phyloP scores from a whole-genome alignment of 495 filamentous ascomycete species.

The Neurospora tetraspora region DNA sequence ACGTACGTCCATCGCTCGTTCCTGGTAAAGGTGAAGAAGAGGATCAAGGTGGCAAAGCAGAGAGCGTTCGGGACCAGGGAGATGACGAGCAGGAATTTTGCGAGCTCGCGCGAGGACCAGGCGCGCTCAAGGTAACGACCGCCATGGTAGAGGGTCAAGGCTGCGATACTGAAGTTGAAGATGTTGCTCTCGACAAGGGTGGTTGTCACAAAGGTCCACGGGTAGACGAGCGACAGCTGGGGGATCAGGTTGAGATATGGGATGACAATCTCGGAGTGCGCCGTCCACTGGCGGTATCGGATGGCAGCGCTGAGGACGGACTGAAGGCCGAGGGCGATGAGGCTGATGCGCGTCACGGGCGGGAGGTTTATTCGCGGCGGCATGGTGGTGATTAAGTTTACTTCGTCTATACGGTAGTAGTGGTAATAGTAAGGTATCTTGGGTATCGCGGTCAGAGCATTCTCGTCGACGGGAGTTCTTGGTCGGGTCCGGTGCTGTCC shows the following conservation, averaged over 20 bases:
- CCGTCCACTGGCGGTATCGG: slow-evolving; percentile 55
- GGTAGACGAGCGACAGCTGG: slow-evolving; percentile 70
- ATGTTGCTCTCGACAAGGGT: slow-evolving; percentile 90
- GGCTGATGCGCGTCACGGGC: slow-evolving; percentile 74
- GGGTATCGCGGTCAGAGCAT: background rate
- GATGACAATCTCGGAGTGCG: slow-evolving; percentile 50
- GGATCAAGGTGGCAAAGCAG: slow-evolving; percentile 60
- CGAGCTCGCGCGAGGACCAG: slow-evolving; percentile 89
- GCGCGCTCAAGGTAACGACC: slow-evolving; percentile 93
- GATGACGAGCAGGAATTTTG: slow-evolving; percentile 74
- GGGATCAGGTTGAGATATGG: slow-evolving; percentile 84
- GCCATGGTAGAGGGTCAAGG: slow-evolving; percentile 78
- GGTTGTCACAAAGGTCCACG: slow-evolving; percentile 83
- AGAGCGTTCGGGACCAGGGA: slow-evolving; percentile 71
- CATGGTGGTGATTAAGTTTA: slow-evolving; percentile 42
- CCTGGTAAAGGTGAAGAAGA: slow-evolving; percentile 60
- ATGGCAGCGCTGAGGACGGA: slow-evolving; percentile 74
- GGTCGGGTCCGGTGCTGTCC: no score
- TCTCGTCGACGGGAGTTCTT: background rate
- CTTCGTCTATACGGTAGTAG: background rate
- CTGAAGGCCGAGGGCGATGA: slow-evolving; percentile 61
- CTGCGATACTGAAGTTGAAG: slow-evolving; percentile 73
- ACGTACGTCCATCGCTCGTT: slow-evolving; percentile 62
- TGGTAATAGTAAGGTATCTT: background rate
- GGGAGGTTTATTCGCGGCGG: slow-evolving; percentile 83